Percentiles rank a stretch among this genome's conserved stretches.
These are phyloP conservation scores for Bothriochloa decipiens DNA, from an alignment of 176 grass and related monocot genomes.

Conservation along the genomic window DNA sequence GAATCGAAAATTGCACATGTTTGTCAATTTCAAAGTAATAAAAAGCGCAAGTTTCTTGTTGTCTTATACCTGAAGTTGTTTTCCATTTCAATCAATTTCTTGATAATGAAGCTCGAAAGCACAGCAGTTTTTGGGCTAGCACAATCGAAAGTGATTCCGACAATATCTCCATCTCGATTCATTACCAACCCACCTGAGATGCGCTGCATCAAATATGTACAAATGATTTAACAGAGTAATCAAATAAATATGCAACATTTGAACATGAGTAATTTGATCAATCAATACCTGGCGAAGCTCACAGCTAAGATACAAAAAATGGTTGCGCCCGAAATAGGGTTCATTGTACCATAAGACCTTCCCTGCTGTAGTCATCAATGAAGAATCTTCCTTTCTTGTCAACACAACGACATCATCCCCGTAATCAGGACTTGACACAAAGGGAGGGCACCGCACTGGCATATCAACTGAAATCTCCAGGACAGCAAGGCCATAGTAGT, in stretches of 20 bases:
- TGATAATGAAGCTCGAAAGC: background rate
- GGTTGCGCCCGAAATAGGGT: background rate
- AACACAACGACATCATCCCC: background rate
- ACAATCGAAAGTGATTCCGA: background rate
- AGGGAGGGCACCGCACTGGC: background rate
- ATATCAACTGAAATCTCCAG: background rate
- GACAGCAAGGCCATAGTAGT: background rate
- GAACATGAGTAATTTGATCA: background rate
- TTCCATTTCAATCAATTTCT: background rate
- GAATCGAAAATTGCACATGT: background rate
- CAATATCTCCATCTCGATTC: background rate
- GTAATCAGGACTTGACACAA: background rate
- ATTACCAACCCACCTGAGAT: background rate
- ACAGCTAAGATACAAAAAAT: background rate
- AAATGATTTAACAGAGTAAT: background rate
- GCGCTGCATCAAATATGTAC: background rate
- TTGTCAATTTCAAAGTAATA: background rate
- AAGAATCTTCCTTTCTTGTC: background rate
- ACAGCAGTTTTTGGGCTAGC: background rate
- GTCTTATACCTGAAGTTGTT: background rate
- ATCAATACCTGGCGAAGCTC: background rate
- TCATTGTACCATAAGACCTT: background rate
- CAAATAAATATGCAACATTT: background rate
- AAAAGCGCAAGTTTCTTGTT: background rate
- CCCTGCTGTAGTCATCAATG: background rate